Conservation (phyloP, 179 eudicot genomes). For the Nepenthes alata region DNA sequence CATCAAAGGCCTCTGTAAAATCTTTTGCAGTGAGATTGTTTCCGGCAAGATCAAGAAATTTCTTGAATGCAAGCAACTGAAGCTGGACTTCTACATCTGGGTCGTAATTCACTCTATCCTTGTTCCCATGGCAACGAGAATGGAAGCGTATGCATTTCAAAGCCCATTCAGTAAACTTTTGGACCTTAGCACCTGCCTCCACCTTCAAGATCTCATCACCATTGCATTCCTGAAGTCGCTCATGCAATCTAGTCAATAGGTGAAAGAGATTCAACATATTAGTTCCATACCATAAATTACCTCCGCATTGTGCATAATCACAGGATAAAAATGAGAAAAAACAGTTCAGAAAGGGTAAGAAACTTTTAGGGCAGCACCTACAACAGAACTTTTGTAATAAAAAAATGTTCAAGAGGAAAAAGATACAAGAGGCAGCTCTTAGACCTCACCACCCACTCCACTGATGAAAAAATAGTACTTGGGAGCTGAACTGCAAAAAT, state of each 20-base stretch:
- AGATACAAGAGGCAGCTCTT: too few relatives aligned
- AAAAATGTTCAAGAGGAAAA: too few relatives aligned
- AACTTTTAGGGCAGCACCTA: too few relatives aligned
- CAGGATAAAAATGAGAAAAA: too few relatives aligned
- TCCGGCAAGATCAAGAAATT: conserved; percentile 86
- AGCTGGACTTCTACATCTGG: conserved; percentile 67
- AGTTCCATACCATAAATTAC: conserved; percentile 4
- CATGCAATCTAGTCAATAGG: conserved; percentile 52
- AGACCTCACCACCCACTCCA: too few relatives aligned
- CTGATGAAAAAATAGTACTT: too few relatives aligned
- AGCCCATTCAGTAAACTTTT: conserved; percentile 98
- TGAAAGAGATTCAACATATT: background rate
- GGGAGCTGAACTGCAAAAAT: too few relatives aligned
- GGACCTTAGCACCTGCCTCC: conserved; percentile 96
- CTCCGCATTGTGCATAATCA: too few relatives aligned
- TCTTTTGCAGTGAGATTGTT: conserved; percentile 76
- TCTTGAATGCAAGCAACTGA: conserved; percentile 82
- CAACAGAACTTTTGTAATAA: too few relatives aligned
- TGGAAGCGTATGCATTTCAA: conserved; percentile 92
- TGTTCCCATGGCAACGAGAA: conserved; percentile 66
- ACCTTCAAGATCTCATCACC: conserved; percentile 95
- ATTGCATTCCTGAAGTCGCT: conserved; percentile 92
- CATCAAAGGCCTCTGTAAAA: conserved; percentile 96
- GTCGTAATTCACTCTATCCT: conserved; percentile 44
- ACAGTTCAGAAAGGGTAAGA: too few relatives aligned